Evolutionary conservation across 2,329 filamentous ascomycete genomes (phyloP), one percentile per base, ranked within the genome.

Genomic region (Leptosphaerulina australis): DNA sequence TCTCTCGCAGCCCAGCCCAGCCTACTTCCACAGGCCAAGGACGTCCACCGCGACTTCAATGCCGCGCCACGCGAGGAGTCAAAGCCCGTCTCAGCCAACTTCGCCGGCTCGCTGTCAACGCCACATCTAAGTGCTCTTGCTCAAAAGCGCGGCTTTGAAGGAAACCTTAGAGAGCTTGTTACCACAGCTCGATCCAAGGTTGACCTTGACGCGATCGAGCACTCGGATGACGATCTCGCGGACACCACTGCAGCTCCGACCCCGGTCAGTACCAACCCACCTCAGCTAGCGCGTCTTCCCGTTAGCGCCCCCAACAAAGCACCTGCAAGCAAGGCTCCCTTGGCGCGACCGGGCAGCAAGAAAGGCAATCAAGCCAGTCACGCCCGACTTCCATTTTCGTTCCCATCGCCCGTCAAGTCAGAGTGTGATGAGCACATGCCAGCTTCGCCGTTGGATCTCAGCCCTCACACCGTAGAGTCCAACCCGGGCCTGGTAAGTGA

Each of bases 401-500:
- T 72, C 14, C 65, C 67, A 8, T 60, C 66, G 17, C 60, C 65
- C 5, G 58, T 63, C 44, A 60, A 63, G 44, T 62, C 64, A 14
- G 58, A 62, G 35, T 56, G 52, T 52, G 59, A 60, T 49, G 57
- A 63, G 50, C 65, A 67, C 45, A 54, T 69, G 55, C 69, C 64
- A 44, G 61, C 59, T 22, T 73, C 70, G 14, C 69, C 69, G 31
- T 63, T 72, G 57, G 73, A 74, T 33, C 70, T 79, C 51, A 77
- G 74, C 54, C 78, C 78, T 24, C 70, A 79, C 50, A 75, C 76
- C 2, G 73, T 75, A 44, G 77, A 79, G 62, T 78, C 75, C 59
- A 77, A 77, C 41, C 78, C 78, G 12, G 78, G 77, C 18, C 64
- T 80, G 53, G 76, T 80, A 26, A 78, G 75, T 57, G 78, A 80